Evolutionary conservation across 805 yeast genomes (phyloP), one percentile per base, ranked within the genome.

Genomic region (Vanderwaltozyma verrucispora): DNA sequence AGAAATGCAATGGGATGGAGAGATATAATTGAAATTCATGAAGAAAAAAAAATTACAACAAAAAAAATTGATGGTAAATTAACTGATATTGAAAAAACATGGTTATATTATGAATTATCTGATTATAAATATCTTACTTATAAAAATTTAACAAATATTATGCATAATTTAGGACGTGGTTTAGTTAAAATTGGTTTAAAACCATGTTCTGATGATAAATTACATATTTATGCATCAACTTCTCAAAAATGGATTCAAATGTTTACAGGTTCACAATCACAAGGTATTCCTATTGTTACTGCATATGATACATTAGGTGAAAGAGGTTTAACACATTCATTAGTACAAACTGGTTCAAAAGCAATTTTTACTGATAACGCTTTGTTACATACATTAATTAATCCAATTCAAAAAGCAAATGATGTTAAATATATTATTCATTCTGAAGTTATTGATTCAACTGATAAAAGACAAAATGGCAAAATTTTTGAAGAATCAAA

Each of bases 301-400:
- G 97, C 98, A 28, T 92, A 92, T 62, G 96, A 88, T 60, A 86
- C 96, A 30, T 69, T 88, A 47, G 96, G 96, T 40, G 94, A 86
- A 62, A 71, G 72, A 27, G 95, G 95, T 18, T 71, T 88, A 54
- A 80, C 80, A 40, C 94, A 82, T 62, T 87, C 96, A 3, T 69
- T 92, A 54, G 69, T 72, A 29, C 84, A 88, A 64, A 86, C 97
- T 4, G 83, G 71, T 34, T 75, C 95, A 20, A 68, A 62, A 37
- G 94, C 80, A 17, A 68, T 92, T 42, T 86, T 81, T 62, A 82
- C 95, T 32, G 97, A 92, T 59, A 87, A 82, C 54, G 68, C 73
- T 15, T 69, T 88, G 42, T 69, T 92, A 49, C 53, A 56, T 25
- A 71, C 78, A 40, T 74, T 92, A 57, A 59, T 80, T 49, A 74